Evolutionary conservation across 192 early-diverging fungal species (phyloP).

Genomic region (Pilaira anomala): DNA sequence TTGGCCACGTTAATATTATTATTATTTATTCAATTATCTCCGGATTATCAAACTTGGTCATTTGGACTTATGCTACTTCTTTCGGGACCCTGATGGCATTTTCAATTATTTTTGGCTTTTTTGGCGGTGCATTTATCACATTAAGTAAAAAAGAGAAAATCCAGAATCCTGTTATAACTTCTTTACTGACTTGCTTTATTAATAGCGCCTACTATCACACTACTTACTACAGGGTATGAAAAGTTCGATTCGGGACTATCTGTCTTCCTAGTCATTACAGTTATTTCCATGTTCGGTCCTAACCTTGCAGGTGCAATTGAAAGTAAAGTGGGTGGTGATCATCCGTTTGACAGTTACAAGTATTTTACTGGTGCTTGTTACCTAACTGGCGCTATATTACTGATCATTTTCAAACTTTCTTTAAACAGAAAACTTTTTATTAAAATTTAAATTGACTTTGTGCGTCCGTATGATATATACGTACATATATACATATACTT

Average conservation of each 20-base stretch:
- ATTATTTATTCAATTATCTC: slow-evolving; percentile 26
- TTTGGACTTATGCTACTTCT: slow-evolving; percentile 36
- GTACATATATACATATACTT: too few relatives aligned
- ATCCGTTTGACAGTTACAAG: slow-evolving; percentile 16
- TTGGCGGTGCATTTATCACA: slow-evolving; percentile 24
- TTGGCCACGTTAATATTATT: slow-evolving; percentile 34
- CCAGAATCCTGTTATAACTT: too few relatives aligned
- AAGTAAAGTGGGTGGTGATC: neutral
- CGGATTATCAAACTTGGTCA: slow-evolving; percentile 16
- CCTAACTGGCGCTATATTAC: neutral
- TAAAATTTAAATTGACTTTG: neutral
- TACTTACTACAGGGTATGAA: slow-evolving; percentile 8
- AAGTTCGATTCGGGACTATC: slow-evolving; percentile 17
- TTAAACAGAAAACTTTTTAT: neutral
- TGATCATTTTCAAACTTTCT: slow-evolving; percentile 9
- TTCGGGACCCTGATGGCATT: slow-evolving; percentile 25
- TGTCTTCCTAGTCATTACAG: slow-evolving; percentile 8
- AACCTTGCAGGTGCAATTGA: slow-evolving; percentile 18
- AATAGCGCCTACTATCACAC: slow-evolving; percentile 16
- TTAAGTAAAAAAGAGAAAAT: too few relatives aligned
- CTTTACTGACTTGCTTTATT: neutral
- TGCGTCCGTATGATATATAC: too few relatives aligned
- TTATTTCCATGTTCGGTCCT: slow-evolving; percentile 16
- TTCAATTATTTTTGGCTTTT: slow-evolving; percentile 21
- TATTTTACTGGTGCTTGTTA: slow-evolving; percentile 15